phyloP scores from a whole-genome alignment of 2,329 filamentous ascomycete species.

The Aspergillus piperis region DNA sequence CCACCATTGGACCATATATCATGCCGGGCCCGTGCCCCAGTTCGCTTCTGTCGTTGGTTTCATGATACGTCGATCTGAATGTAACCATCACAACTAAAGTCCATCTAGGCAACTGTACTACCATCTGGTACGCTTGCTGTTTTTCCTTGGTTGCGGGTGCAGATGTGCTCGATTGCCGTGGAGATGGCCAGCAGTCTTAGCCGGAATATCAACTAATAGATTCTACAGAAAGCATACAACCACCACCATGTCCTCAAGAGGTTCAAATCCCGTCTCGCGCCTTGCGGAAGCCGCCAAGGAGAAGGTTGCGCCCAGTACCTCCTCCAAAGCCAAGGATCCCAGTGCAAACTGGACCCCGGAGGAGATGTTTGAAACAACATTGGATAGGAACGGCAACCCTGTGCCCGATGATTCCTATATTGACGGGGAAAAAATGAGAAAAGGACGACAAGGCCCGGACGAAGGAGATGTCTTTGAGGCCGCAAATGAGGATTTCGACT shows the following conservation, averaged over 20 bases:
- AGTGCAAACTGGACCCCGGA: slow-evolving; percentile 28
- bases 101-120: neutral
- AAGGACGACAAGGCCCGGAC: slow-evolving; percentile 19
- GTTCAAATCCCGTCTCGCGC: slow-evolving; percentile 25
- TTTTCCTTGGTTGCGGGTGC: neutral
- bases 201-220: neutral
- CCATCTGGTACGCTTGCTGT: slow-evolving; percentile 11
- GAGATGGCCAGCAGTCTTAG: neutral
- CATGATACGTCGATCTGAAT: neutral
- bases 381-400: slow-evolving; percentile 36
- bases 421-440: slow-evolving; percentile 25
- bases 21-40: neutral
- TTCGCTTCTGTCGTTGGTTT: neutral
- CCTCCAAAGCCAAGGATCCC: slow-evolving; percentile 13
- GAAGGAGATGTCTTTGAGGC: slow-evolving; percentile 35
- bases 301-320: slow-evolving; percentile 13
- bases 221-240: neutral
- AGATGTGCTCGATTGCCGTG: neutral
- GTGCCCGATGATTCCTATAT: slow-evolving; percentile 32
- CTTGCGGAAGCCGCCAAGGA: slow-evolving; percentile 17
- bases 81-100: neutral
- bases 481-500: slow-evolving; percentile 34
- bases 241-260: slow-evolving; percentile 32
- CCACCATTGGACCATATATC: slow-evolving; percentile 22
- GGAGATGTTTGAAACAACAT: slow-evolving; percentile 32